Percentiles rank a stretch among this genome's conserved stretches.
Evolutionary conservation across 768 basidiomycete genomes (phyloP).

Genomic region (Leccinum truebloodii): DNA sequence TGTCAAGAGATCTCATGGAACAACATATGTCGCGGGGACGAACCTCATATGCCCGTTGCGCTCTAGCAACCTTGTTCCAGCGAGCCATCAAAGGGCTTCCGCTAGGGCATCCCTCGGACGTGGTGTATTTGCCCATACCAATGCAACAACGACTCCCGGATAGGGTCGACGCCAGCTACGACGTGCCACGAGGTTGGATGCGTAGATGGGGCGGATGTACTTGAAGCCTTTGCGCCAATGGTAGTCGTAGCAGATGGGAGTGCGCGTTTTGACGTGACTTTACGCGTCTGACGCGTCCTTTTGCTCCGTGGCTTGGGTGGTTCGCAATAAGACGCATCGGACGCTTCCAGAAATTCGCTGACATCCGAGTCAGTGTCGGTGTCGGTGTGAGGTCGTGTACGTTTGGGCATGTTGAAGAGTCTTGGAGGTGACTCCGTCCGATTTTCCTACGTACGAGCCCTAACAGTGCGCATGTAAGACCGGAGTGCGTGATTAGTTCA

Average conservation of each 20-base stretch:
- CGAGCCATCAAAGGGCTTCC: constrained; percentile 65
- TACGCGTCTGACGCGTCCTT: constrained; percentile 20
- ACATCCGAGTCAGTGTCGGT: constrained; percentile 12
- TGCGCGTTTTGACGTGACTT: constrained; percentile 16
- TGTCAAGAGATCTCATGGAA: not conserved
- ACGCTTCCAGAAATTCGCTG: constrained; percentile 13
- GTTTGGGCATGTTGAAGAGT: constrained; percentile 30
- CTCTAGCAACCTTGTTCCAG: constrained; percentile 56
- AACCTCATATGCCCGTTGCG: constrained; percentile 93
- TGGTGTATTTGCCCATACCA: constrained; percentile 77
- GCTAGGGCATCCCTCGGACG: constrained; percentile 88
- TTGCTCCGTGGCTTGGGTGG: constrained; percentile 9
- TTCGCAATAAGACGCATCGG: constrained; percentile 28
- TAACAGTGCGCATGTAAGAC: too few species aligned
- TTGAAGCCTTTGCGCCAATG: not conserved
- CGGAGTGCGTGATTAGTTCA: too few species aligned
- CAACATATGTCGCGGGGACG: constrained; percentile 9
- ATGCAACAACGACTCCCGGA: constrained; percentile 50
- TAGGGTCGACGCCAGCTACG: constrained; percentile 39
- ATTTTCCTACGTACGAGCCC: too few species aligned
- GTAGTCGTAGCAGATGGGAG: constrained; percentile 1
- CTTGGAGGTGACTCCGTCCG: not conserved
- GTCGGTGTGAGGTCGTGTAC: constrained; percentile 16
- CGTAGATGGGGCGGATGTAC: not conserved
- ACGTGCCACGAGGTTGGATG: constrained; percentile 54